Evolutionary conservation across 2,329 filamentous ascomycete species (phyloP), one percentile per base, ranked within the genome.

Genomic region (Macrophomina tecta): DNA sequence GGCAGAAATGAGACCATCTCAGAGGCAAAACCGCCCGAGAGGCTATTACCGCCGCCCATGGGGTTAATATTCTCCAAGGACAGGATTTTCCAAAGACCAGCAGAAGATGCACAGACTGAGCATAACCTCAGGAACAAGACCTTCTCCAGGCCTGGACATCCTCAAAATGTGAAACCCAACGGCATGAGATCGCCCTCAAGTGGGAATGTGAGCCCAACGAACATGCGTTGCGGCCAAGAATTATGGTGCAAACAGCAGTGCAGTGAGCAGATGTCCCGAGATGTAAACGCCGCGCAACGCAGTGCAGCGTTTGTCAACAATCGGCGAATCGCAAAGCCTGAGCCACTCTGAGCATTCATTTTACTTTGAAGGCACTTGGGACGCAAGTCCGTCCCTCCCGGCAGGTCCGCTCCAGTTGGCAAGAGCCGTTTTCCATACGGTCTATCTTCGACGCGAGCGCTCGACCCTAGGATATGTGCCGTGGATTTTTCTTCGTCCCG

Each of bases 391-490:
- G 23, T 23, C 23, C 11, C 38, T 58, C 55, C 55, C 55, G 55
- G 55, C 9, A 40, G 38, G 55, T 58, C 55, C 55, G 45, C 55
- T 58, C 38, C 12, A 30, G 8, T 45, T 16, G 23, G 23, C 42
- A 58, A 36, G 23, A 14, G 36, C 23, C 40, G 18, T 30, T 30
- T 45, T 58, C 36, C 18, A 30, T 6, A 61, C 9, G 28, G 11
- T 38, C 38, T 45, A 9, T 61, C 40, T 48, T 36, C 7, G 9
- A 23, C 3, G 16, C n/a, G 56, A 48, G 56, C 36, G 56, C 16
- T 48, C 16, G 56, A 61, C 56, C 40, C 56, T 30, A 28, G 56
- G 56, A 46, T 11, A 30, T 18, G 36, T 42, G 30, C 32, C 34
- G 11, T 14, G 18, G 6, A 36, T 18, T 28, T 28, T 51, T 34